Evolutionary conservation across 73 alveolate species (phyloP), one percentile per base, ranked within the genome.

Genomic region (Uronychia binucleata): DNA sequence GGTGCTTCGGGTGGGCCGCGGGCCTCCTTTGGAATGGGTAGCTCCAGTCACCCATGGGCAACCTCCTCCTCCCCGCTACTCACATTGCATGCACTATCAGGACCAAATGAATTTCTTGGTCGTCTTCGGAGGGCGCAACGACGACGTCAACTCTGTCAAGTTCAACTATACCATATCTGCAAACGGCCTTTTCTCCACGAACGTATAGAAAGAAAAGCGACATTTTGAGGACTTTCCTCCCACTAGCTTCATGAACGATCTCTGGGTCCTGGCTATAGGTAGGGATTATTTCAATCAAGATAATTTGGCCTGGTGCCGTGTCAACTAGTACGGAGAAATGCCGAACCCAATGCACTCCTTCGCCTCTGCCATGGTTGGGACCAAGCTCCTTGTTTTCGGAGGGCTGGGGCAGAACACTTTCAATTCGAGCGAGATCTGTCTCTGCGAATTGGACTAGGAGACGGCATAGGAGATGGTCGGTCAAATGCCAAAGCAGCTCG

Each of bases 91-190:
- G 97, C 94, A 95, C 86, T 94, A 58, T 85, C 86, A 82, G 84
- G 93, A 86, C 80, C 85, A 93, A 58, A 88, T 95, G 27, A 94
- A 95, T 90, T 86, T 87, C 57, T 57, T 95, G 25, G 82, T 95
- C 1, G 46, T 97, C 19, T 95, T 86, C 88, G 99, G 99, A 33
- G 99, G 99, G 13, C 91, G 99, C 80, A 93, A 97, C 92, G 99
- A 97, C 60, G 67, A 46, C 19, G 19, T 5, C 5, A 46, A 46
- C 19, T 5, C n/a, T 11, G 19, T 46, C 5, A 46, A 46, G 19
- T 19, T 46, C 19, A 46, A 46, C 19, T 46, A 46, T 19, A 46
- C 67, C 5, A 46, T 46, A 46, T 46, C 5, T 11, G 19, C n/a
- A 5, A 46, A 46, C 19, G 67, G 67, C n/a, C 19, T 11, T 11